Evolutionary conservation across 176 grass and related monocot genomes (phyloP).

Genomic region (Calamus simplicifolius): DNA sequence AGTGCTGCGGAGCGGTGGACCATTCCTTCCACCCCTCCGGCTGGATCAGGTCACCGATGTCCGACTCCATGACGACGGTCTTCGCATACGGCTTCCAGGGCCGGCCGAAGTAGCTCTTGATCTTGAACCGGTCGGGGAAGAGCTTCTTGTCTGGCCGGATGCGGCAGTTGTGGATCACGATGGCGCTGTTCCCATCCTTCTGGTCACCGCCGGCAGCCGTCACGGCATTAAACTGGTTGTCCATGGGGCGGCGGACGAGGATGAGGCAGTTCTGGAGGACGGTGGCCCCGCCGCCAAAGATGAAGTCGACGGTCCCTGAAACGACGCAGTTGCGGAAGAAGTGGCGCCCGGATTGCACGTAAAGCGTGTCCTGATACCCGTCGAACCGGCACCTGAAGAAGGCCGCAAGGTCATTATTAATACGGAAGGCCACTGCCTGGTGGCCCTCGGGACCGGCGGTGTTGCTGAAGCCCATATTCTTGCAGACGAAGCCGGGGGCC

Average conservation of each 20-base stretch:
- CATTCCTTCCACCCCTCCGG: conserved; percentile 61
- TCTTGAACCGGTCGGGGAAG: conserved; percentile 27
- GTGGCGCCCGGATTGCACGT: conserved; percentile 58
- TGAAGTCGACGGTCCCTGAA: conserved; percentile 70
- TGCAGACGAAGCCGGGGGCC: conserved; percentile 67
- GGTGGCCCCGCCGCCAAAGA: conserved; percentile 73
- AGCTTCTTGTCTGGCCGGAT: conserved; percentile 63
- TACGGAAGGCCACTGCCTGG: conserved; percentile 77
- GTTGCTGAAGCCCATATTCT: conserved; percentile 76
- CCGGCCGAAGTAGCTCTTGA: conserved; percentile 65
- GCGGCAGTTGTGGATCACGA: conserved; percentile 63
- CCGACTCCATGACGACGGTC: conserved; percentile 74
- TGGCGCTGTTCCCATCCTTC: conserved; percentile 55
- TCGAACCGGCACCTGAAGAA: conserved; percentile 87
- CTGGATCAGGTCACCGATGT: conserved; percentile 63
- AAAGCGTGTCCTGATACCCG: conserved; percentile 85
- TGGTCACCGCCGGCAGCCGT: conserved; percentile 54
- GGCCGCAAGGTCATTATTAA: conserved; percentile 43
- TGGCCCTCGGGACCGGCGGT: conserved; percentile 70
- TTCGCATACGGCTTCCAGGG: conserved; percentile 69
- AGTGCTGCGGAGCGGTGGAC: conserved; percentile 29
- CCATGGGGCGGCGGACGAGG: conserved; percentile 62
- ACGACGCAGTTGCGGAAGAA: conserved; percentile 87
- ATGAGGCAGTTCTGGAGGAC: conserved; percentile 86
- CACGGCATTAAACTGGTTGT: conserved; percentile 53